Percentiles rank a stretch among this genome's conserved stretches.
These are phyloP conservation scores for Cercospora sesami DNA, from an alignment of 2,329 filamentous ascomycete genomes.

Conservation along the genomic window DNA sequence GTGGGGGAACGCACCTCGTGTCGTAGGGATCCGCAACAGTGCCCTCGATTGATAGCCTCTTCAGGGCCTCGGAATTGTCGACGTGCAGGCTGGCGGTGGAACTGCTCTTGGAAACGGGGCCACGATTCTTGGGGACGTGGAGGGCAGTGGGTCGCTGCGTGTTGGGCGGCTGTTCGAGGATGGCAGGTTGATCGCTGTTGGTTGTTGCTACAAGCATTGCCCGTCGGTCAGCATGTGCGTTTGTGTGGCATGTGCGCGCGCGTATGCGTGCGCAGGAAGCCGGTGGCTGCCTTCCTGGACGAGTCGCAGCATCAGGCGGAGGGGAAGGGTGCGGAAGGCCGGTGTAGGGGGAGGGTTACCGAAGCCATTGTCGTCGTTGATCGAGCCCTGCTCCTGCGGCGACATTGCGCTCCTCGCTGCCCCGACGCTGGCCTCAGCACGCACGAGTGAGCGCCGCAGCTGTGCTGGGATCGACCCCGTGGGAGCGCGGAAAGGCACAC, in stretches of 20 bases:
- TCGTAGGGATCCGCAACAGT: constrained; percentile 64
- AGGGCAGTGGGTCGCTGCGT: constrained; percentile 25
- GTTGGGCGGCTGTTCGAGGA: constrained; percentile 16
- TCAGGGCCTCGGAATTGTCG: constrained; percentile 55
- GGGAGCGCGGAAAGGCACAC: background rate
- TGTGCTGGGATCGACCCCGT: constrained; percentile 3
- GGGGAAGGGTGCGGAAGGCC: background rate
- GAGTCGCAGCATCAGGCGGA: background rate
- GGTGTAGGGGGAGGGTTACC: background rate
- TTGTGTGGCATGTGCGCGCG: constrained; percentile 3
- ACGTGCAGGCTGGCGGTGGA: constrained; percentile 44
- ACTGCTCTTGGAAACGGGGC: constrained; percentile 44
- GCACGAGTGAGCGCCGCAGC: background rate
- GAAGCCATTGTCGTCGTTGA: background rate
- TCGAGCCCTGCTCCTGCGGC: background rate
- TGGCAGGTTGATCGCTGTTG: constrained; percentile 19
- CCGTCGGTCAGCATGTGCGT: background rate
- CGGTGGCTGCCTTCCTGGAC: background rate
- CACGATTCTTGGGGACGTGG: constrained; percentile 52
- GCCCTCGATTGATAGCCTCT: constrained; percentile 76
- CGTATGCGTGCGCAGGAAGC: background rate
- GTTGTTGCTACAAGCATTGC: constrained; percentile 1
- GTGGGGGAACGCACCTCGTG: constrained; percentile 63
- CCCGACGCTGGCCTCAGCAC: background rate
- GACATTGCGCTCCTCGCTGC: constrained; percentile 4